phyloP scores from a whole-genome alignment of 176 grass and related monocot species.

The Secale cereale region DNA sequence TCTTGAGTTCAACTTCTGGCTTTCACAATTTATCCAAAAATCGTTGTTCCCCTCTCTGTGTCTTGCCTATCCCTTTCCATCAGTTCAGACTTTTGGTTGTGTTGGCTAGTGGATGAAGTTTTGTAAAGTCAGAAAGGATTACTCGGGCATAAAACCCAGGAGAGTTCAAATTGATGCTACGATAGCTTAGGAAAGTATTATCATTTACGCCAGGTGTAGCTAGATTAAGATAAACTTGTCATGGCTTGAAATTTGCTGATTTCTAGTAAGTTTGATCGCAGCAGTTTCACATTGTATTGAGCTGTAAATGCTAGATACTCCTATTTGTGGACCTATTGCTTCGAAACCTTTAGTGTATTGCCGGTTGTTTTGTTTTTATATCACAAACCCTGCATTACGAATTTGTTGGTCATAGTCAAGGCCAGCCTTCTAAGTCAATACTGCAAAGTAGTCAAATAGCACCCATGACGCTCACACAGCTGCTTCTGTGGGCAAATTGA shows the following conservation, averaged over 20 bases:
- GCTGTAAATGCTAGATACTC: background rate
- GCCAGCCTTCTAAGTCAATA: background rate
- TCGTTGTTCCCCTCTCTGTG: too few species aligned
- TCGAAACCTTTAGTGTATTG: background rate
- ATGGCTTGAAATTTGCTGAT: background rate
- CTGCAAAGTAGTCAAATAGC: background rate
- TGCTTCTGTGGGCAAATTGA: background rate
- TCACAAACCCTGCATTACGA: background rate
- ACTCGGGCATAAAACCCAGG: background rate
- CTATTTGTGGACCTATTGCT: too few species aligned
- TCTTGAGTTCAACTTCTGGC: too few species aligned
- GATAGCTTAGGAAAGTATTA: background rate
- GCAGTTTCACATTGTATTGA: background rate
- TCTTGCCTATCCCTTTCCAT: too few species aligned
- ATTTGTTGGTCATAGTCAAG: background rate
- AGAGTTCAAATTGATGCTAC: background rate
- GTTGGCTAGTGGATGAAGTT: too few species aligned
- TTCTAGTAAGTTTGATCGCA: background rate
- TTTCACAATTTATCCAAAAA: too few species aligned
- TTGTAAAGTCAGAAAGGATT: background rate
- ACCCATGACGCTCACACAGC: background rate
- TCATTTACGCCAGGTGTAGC: background rate
- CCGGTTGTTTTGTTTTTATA: background rate
- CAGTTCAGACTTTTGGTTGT: too few species aligned
- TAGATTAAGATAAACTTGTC: background rate